Evolutionary conservation across 306 rosid species (phyloP), one percentile per base, ranked within the genome.

Genomic region (Urtica urens): DNA sequence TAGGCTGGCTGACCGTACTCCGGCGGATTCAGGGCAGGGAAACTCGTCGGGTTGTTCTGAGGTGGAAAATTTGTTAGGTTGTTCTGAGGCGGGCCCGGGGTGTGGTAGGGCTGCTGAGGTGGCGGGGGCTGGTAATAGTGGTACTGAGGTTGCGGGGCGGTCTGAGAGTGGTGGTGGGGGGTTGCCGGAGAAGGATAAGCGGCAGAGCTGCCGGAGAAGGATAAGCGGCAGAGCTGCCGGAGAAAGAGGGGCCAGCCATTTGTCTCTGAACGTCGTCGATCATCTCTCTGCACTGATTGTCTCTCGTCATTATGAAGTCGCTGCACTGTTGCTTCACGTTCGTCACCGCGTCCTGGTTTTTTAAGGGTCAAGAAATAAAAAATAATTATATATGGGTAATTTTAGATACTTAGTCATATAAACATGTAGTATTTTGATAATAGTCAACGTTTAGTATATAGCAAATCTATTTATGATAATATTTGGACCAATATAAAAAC

Each of bases 321-420:
- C 73, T 81, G 75, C 99, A 77, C 65, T 90, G 99, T 76, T 90
- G 99, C 79, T 85, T 90, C 46, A 81, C 87, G 57, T 85, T 85
- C 7, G 87, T 79, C 69, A 90, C 81, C 23, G 95, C 99, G 54
- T 85, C 99, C 99, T 90, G 71, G 57, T 6, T n/a, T 22, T 38
- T 23, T n/a, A n/a, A n/a, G n/a, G n/a, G n/a, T n/a, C n/a, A n/a
- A n/a, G n/a, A n/a, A n/a, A n/a, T n/a, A n/a, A n/a, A n/a, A n/a
- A n/a, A n/a, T n/a, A n/a, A n/a, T n/a, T n/a, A n/a, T n/a, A n/a
- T n/a, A n/a, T n/a, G n/a, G n/a, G n/a, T n/a, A n/a, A n/a, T n/a
- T n/a, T n/a, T n/a, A n/a, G n/a, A n/a, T n/a, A n/a, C n/a, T n/a
- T n/a, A n/a, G n/a, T n/a, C n/a, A n/a, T n/a, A n/a, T n/a, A n/a